Base-by-base conservation (phyloP, 441 rosid genomes). In the Melastoma candidum region DNA sequence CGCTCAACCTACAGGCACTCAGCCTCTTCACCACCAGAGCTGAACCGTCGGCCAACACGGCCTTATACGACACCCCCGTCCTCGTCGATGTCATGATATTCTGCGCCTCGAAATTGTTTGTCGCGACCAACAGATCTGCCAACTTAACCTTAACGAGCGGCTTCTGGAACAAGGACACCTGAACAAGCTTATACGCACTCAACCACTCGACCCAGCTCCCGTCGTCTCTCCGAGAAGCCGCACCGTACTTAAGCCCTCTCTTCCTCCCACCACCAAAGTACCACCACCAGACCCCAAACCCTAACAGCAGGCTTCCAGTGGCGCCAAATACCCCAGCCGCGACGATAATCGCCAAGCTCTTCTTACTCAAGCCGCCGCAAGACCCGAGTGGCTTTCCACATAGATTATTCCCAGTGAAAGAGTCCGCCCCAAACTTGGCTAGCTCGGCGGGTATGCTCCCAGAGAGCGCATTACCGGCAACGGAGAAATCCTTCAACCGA, bases 131-230 rank as follows among this genome's bases (percentile, higher is more conserved):
- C 26, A 84, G 26, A 75, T 84, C 83, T 13, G 64, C 76, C 60
- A 84, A 51, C 25, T 71, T 81, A 50, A 84, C 59, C 77, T 79
- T 84, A 13, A 77, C 77, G 1, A 84, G 70, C 1, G 92, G 85
- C 63, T 79, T 84, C 59, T 84, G 83, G 65, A 84, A 84, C 68
- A 84, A 27, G 1, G 85, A 74, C 1, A 84, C 87, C 65, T 78
- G 92, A 59, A 75, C 80, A 53, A 80, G 83, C 65, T 73, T 76
- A 36, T 73, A 74, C n/a, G 85, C 75, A 56, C 73, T 73, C 67
- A 83, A 54, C 58, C 77, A 48, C 49, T 71, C 78, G 47, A 83
- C 46, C 90, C 90, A 83, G 39, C 74, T 75, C 45, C 74, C 59
- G 47, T 75, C 85, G 13, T 80, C 85, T 14, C 66, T 73, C 39